Evolutionary conservation across 306 rosid species (phyloP).

Genomic region (Lathyrus aphaca): DNA sequence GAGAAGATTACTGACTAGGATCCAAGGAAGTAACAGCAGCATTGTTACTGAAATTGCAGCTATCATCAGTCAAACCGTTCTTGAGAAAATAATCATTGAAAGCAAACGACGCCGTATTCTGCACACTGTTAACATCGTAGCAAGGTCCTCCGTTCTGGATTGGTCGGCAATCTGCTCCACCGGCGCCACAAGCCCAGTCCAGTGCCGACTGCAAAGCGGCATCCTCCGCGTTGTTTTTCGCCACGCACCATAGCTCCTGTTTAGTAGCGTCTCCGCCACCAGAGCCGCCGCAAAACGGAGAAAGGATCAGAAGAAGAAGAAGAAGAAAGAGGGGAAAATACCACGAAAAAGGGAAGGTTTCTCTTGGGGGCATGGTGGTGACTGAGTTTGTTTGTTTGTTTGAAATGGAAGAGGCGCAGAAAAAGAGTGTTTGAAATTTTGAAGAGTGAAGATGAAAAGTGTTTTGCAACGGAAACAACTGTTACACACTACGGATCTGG

Average conservation of each 20-base stretch:
- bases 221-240: slow-evolving; percentile 92
- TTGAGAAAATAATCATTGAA: slow-evolving; percentile 79
- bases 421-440: background rate
- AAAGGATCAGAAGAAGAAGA: slow-evolving; percentile 23
- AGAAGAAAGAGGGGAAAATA: slow-evolving; percentile 27
- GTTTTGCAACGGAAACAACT: background rate
- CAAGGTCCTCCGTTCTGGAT: slow-evolving; percentile 83
- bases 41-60: slow-evolving; percentile 68
- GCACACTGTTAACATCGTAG: slow-evolving; percentile 63
- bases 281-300: slow-evolving; percentile 34
- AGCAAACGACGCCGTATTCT: slow-evolving; percentile 75
- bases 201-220: slow-evolving; percentile 68
- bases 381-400: background rate
- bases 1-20: slow-evolving; percentile 60
- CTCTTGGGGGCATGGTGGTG: slow-evolving; percentile 29
- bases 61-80: slow-evolving; percentile 71
- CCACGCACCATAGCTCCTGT: slow-evolving; percentile 93
- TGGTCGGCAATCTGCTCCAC: slow-evolving; percentile 77
- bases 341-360: slow-evolving; percentile 14
- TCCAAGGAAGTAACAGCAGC: slow-evolving; percentile 81
- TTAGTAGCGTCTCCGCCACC: slow-evolving; percentile 28
- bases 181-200: slow-evolving; percentile 89
- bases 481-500: background rate
- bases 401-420: background rate
- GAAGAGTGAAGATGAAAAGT: background rate